Evolutionary conservation across 2,329 filamentous ascomycete species (phyloP), one percentile per base, ranked within the genome.

Genomic region (Sclerotinia glacialis): DNA sequence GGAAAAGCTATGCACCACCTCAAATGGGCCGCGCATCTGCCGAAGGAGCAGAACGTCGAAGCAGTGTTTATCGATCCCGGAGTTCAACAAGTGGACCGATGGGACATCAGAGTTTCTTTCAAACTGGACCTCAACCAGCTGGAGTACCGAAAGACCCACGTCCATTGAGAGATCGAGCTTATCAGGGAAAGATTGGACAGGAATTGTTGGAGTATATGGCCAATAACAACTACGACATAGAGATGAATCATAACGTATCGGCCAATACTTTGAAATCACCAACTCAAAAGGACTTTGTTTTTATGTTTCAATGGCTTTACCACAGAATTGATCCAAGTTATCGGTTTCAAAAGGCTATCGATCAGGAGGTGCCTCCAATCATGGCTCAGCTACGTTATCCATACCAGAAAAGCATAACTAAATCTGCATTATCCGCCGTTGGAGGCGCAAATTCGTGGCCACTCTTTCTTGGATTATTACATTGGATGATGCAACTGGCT

Each of bases 401-500:
- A 0, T 99, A 93, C 76, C 93, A 97, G 74, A 92, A 93, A 78
- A 93, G 89, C 74, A 98, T 99, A 73, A 97, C 93, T 65, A 99
- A 98, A 78, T 97, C 92, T 63, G 93, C 97, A 76, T 92, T 99
- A 67, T 88, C 92, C 0, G 95, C 96, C 2, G 95, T 98, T 0
- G 95, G 95, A 71, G 94, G 93, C 3, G 93, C 97, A 78, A 98
- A 98, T 76, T 75, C 75, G 16, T 99, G 95, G 95, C 90, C 90
- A 69, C 95, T 92, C 0, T 98, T 99, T 74, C 82, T 99, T 16
- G 95, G 93, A 0, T 82, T 99, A 77, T 83, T 99, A 61, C 93
- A 99, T 79, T 99, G 95, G 95, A 94, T 99, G 88, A 97, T 99
- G 94, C 93, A 98, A 78, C 82, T 99, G 62, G 92, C 92, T 5